Evolutionary conservation across 2,329 filamentous ascomycete species (phyloP).

Genomic region (Aschersonia sp.): DNA sequence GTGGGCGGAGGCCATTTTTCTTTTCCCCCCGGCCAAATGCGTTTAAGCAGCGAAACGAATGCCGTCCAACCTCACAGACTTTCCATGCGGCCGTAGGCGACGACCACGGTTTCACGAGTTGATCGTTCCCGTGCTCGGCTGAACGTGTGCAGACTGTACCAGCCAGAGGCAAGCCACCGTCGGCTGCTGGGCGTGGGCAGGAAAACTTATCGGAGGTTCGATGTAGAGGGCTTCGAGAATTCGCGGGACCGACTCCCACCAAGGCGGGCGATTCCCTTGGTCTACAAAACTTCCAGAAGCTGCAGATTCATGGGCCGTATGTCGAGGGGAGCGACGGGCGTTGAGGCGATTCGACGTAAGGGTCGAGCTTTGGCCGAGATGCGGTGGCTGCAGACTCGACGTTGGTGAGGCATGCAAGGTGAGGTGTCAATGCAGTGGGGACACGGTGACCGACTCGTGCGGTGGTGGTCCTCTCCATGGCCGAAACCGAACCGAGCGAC

Average conservation of each 20-base stretch:
- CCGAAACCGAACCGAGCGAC: too few relatives aligned
- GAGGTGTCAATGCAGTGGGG: slow-evolving; percentile 10
- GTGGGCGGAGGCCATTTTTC: slow-evolving; percentile 1
- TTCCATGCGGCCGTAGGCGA: neutral
- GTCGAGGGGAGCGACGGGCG: neutral
- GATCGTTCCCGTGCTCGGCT: neutral
- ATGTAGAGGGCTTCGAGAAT: too few relatives aligned
- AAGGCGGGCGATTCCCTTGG: too few relatives aligned
- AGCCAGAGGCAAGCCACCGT: too few relatives aligned
- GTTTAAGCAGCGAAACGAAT: neutral
- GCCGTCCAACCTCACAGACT: neutral
- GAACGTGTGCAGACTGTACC: too few relatives aligned
- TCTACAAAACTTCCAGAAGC: too few relatives aligned
- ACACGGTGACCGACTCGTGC: slow-evolving; percentile 1
- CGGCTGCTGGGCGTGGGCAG: too few relatives aligned
- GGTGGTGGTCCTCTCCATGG: neutral
- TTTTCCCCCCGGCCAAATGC: too few relatives aligned
- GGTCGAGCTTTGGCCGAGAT: neutral
- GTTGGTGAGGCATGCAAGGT: slow-evolving; percentile 7
- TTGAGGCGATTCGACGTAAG: neutral
- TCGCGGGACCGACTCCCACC: too few relatives aligned
- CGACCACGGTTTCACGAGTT: neutral
- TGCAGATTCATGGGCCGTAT: too few relatives aligned
- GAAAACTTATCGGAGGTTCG: too few relatives aligned
- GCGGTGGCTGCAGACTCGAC: neutral